These are phyloP conservation scores for Termitomyces heimii DNA, from an alignment of 768 basidiomycete species.

Conservation along the genomic window DNA sequence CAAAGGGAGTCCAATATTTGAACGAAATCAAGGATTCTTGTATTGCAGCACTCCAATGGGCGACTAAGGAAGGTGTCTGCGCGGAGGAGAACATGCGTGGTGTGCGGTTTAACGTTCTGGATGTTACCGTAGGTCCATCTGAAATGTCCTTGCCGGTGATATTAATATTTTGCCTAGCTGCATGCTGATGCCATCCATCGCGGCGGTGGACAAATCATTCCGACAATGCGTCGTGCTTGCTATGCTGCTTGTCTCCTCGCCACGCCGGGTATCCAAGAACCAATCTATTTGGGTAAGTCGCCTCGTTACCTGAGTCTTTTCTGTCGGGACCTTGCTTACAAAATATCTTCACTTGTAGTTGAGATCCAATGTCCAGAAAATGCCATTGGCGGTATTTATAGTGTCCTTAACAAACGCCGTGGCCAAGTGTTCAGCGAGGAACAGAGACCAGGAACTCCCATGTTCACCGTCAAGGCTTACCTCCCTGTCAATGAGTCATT, in stretches of 20 bases:
- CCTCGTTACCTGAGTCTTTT: not conserved
- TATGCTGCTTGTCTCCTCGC: slow-evolving; percentile 96
- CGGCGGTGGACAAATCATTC: slow-evolving; percentile 98
- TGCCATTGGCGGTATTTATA: slow-evolving; percentile 98
- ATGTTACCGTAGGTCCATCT: slow-evolving; percentile 70
- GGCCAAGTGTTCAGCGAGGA: slow-evolving; percentile 99
- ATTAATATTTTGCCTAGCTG: slow-evolving; percentile 41
- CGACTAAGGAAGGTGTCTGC: slow-evolving; percentile 95
- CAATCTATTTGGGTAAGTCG: slow-evolving; percentile 81
- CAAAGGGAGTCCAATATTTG: slow-evolving; percentile 98
- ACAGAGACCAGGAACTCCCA: slow-evolving; percentile 94
- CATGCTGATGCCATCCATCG: slow-evolving; percentile 99
- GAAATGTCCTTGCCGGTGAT: not conserved
- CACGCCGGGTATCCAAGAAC: slow-evolving; percentile 88
- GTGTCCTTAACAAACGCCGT: slow-evolving; percentile 89
- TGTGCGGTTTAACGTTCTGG: slow-evolving; percentile 90
- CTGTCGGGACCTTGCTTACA: not conserved
- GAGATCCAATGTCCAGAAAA: slow-evolving; percentile 99
- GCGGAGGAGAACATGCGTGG: slow-evolving; percentile 99
- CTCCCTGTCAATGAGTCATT: slow-evolving; percentile 90
- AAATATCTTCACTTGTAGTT: slow-evolving; percentile 48
- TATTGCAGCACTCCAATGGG: slow-evolving; percentile 99
- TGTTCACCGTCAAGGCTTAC: slow-evolving; percentile 99
- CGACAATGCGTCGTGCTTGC: slow-evolving; percentile 92
- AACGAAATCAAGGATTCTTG: slow-evolving; percentile 99